Evolutionary conservation across 768 basidiomycete genomes (phyloP), one percentile per base, ranked within the genome.

Genomic region (Exsudoporus frostii): DNA sequence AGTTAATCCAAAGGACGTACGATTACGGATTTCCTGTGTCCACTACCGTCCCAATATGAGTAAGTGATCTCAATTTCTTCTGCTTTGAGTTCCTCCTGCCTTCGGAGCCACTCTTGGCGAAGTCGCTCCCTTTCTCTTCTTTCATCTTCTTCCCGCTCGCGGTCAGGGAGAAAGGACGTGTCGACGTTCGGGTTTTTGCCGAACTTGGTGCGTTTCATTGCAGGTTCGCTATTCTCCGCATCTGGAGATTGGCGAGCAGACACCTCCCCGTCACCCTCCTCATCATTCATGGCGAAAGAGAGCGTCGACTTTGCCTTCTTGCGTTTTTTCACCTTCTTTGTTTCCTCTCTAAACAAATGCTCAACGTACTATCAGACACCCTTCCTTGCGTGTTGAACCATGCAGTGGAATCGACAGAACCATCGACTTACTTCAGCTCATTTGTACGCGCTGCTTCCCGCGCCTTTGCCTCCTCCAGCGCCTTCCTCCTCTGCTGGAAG

Each of bases 1-100:
- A 17, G 24, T 11, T 25, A 33, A 32, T 44, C 4, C 40, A 15
- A 27, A 46, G 32, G 48, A 78, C 90, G 71, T 63, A 96, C 96
- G 63, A 75, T 78, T 15, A 96, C 95, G 45, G 84, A 87, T 74
- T 95, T 97, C 48, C 97, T 78, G 73, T 98, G 97, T 0, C 97
- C 97, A 63, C 89, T 93, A 11, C 97, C 97, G 68, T 99, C 97
- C 97, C 97, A 99, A 69, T 86, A 99, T 0, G 93, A 97, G 66
- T 98, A 99, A 0, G 87, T 87, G 51, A 99, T 80, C 70, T 98
- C 97, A 49, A 99, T 90, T 22, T 81, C 79, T 57, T 88, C 87
- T 25, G 73, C 64, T 67, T 87, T 86, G 50, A 87, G 80, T 22
- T 84, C 77, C 68, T 86, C 79, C 61, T 90, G 87, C 56, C 77